Base-by-base conservation (phyloP, 306 rosid species). In the Cucumis melo region DNA sequence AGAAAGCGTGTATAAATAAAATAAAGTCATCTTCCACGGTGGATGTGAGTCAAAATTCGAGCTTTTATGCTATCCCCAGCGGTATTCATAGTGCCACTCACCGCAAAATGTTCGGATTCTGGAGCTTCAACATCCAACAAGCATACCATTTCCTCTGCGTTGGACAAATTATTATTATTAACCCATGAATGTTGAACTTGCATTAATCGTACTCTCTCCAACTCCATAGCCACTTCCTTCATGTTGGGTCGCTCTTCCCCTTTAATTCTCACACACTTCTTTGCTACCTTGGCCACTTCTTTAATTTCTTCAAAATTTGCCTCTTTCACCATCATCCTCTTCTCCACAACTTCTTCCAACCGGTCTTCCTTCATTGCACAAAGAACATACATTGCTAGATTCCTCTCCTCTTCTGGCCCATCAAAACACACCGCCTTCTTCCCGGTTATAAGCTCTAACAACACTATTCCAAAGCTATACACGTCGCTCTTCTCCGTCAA, bases 231-330 rank as follows among this genome's bases (percentile, higher is more conserved):
- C 17, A 89, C 84, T 65, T 87, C 87, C 82, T 83, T 89, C 90
- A 89, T 87, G 12, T 50, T 64, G 1, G 90, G 93, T 16, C 93
- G 82, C 46, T 87, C 90, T 56, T 85, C 87, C 42, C 88, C 85
- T 39, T 13, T 87, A 2, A 85, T 10, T 27, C 58, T 80, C 3
- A 87, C 32, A 32, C 88, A 87, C 23, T 27, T 50, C 15, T 61
- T 74, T 16, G 87, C 87, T n/a, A 87, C 53, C 16, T 65, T 68
- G 0, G 83, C 85, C 54, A 78, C 78, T 58, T 89, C 84, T 50
- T 14, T 85, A 2, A 89, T 19, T 24, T 84, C 86, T 53, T 84
- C 77, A 10, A 64, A 21, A 27, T 73, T 81, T 27, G 14, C 79
- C 6, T 38, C 9, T 8, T 48, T 84, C 7, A 11, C 51, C 29